These are phyloP conservation scores for Cercospora zeina DNA, from an alignment of 2,329 filamentous ascomycete species.

Conservation along the genomic window DNA sequence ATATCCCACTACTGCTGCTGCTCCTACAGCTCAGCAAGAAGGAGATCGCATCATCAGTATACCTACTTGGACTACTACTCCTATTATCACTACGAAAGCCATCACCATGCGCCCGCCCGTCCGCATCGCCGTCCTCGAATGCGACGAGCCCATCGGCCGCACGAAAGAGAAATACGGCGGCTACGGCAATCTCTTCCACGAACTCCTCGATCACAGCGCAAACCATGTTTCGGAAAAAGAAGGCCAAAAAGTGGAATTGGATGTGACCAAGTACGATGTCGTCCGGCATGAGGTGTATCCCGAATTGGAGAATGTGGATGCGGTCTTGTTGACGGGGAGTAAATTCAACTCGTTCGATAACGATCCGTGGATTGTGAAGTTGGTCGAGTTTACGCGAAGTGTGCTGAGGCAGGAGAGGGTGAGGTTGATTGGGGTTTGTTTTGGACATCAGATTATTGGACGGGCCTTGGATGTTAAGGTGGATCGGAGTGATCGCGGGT, in stretches of 20 bases:
- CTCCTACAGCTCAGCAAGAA: no score
- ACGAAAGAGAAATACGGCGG: constrained; percentile 65
- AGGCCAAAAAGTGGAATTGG: constrained; percentile 50
- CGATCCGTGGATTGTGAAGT: constrained; percentile 71
- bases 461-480: constrained; percentile 70
- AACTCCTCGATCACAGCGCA: constrained; percentile 55
- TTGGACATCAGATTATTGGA: constrained; percentile 82
- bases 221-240: constrained; percentile 47
- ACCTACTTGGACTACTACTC: no score
- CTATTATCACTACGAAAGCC: no score
- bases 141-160: constrained; percentile 71
- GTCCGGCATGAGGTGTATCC: constrained; percentile 71
- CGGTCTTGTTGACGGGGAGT: constrained; percentile 73
- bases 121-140: constrained; percentile 83
- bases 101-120: constrained; percentile 42
- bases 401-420: constrained; percentile 63
- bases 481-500: constrained; percentile 65
- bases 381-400: constrained; percentile 67
- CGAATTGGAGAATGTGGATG: constrained; percentile 71
- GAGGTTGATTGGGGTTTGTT: constrained; percentile 77
- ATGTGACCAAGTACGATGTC: constrained; percentile 69
- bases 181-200: constrained; percentile 66
- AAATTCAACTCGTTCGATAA: constrained; percentile 71
- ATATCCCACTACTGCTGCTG: no score
- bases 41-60: no score